Evolutionary conservation across 495 filamentous ascomycete species (phyloP), one percentile per base, ranked within the genome.

Genomic region (Tirmania nivea): DNA sequence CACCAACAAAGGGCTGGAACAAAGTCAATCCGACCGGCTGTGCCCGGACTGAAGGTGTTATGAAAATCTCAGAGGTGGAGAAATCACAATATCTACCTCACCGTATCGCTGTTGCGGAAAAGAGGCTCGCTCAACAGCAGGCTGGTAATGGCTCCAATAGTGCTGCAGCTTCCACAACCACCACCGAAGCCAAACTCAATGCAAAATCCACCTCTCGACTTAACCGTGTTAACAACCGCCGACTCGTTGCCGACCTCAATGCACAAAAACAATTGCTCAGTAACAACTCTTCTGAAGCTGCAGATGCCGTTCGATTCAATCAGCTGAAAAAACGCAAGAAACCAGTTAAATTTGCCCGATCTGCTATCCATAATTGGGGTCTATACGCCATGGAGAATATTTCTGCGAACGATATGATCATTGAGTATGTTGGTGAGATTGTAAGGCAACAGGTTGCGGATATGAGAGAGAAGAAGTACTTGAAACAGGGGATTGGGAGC

Each of bases 261-360:
- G 86, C 86, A 12, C 86, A 94, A 64, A 89, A 90, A 67, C 85
- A 84, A 65, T 83, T 80, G 35, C 76, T 94, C 52, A 78, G 81
- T 19, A 84, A 82, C 36, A 85, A 93, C 51, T 14, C 39, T 8
- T 50, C 48, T 19, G 21, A 31, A 20, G 48, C n/a, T 17, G 81
- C 83, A 35, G 88, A 93, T 61, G 84, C 83, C 48, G 74, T 99
- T 56, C 81, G 87, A 19, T 99, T 99, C 76, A 99, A 99, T 67
- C 92, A 96, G 70, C 78, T 99, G 42, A 95, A 96, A 73, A 99
- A 96, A 66, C 80, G 90, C 50, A 96, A 96, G 78, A 99, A 99
- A 70, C 87, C 89, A 0, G 90, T 99, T 53, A 89, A 90, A 62
- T 99, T 99, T 65, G 90, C 87, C 51, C 79, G 90, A 8, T 96